These are phyloP conservation scores for Exophiala aquamarina DNA, from an alignment of 2,329 filamentous ascomycete species.

Conservation along the genomic window DNA sequence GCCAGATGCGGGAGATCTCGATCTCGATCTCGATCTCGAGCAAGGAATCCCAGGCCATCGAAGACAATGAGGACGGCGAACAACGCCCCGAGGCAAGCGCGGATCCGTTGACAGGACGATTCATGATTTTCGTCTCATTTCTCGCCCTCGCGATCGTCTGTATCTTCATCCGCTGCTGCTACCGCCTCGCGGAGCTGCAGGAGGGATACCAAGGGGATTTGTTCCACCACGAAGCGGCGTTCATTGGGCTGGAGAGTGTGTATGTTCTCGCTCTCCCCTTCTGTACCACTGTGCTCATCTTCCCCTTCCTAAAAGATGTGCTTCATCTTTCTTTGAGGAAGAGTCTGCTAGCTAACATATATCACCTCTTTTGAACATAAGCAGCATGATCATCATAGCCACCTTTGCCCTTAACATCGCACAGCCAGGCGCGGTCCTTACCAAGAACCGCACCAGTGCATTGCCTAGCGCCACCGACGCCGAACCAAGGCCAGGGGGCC, in stretches of 20 bases:
- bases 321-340: too few species aligned
- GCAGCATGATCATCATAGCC: constrained; percentile 41
- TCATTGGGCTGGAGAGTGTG: constrained; percentile 51
- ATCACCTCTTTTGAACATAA: not conserved
- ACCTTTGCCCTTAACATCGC: not conserved
- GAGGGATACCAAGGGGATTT: constrained; percentile 44
- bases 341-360: too few species aligned
- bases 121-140: not conserved
- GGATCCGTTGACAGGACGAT: not conserved
- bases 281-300: too few species aligned
- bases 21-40: too few species aligned
- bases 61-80: not conserved
- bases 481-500: too few species aligned
- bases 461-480: too few species aligned
- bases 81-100: too few species aligned
- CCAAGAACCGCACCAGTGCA: too few species aligned
- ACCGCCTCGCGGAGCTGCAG: constrained; percentile 48
- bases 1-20: not conserved
- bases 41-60: not conserved
- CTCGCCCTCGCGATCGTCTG: constrained; percentile 34
- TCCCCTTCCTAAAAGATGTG: too few species aligned
- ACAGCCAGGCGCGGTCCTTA: not conserved
- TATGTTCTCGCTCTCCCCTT: not conserved
- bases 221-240: constrained; percentile 48
- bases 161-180: constrained; percentile 47